Evolutionary conservation across 2,329 filamentous ascomycete species (phyloP), one percentile per base, ranked within the genome.

Genomic region (Colletotrichum gloeosporioides): DNA sequence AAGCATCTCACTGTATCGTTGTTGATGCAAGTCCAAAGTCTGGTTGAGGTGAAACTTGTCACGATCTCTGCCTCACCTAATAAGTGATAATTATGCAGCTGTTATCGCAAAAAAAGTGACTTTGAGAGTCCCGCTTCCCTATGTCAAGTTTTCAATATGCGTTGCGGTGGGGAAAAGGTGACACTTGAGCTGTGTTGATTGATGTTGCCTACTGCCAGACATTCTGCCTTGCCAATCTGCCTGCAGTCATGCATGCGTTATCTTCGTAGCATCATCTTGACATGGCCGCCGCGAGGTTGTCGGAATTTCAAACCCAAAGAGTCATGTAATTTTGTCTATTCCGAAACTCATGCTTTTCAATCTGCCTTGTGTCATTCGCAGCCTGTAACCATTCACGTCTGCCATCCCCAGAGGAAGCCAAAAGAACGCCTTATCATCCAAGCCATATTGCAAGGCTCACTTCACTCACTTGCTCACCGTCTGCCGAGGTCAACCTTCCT

Each of bases 401-500:
- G 57, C 68, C 27, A 22, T 22, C 10, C 29, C 29, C 31, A 16
- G 12, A 15, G 22, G 22, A 64, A 64, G 39, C 18, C 57, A 66
- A 22, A 63, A 44, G 44, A 64, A 77, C 44, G 68, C 18, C 64
- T 67, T 57, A 61, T 22, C 44, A 63, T 69, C 67, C 34, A 36
- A 65, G 15, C 73, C 13, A 13, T 31, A 32, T 29, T 18, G 8
- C 71, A 61, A 63, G 36, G 59, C 32, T 64, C 34, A 64, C 39
- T 31, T 31, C 59, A 32, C 22, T 81, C 80, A 85, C 77, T 31
- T 31, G 9, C 34, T 81, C 80, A 86, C 76, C 86, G 80, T 79
- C 86, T 85, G 22, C 91, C 90, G 76, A 93, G 84, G 78, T 91
- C 89, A 69, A 93, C 82, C 71, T 87, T 84, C 79, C 87, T 87